These are phyloP conservation scores for Stellera chamaejasme DNA, from an alignment of 345 rosid species.

Conservation along the genomic window DNA sequence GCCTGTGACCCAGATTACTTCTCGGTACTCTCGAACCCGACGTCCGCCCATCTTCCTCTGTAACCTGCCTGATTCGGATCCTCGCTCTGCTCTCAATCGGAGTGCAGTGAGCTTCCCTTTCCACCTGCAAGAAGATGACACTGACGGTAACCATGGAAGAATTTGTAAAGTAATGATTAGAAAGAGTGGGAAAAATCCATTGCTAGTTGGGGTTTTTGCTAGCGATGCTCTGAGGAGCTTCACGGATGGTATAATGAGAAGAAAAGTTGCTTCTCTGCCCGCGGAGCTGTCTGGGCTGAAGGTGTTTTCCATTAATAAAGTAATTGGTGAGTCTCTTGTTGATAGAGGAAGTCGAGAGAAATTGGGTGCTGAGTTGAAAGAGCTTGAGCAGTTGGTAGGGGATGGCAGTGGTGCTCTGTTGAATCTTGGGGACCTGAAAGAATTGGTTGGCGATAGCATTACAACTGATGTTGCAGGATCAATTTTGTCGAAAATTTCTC, in stretches of 20 bases:
- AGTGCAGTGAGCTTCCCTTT: conserved; percentile 28
- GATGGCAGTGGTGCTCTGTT: conserved; percentile 31
- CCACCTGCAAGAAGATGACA: conserved; percentile 14
- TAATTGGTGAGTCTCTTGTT: conserved; percentile 28
- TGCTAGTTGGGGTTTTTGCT: conserved; percentile 48
- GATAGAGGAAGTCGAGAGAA: conserved; percentile 21
- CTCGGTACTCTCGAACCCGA: conserved; percentile 23
- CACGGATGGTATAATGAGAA: conserved; percentile 23
- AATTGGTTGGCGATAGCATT: conserved; percentile 20
- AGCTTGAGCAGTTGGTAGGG: conserved; percentile 20
- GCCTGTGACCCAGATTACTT: conserved; percentile 24
- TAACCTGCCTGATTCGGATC: conserved; percentile 33
- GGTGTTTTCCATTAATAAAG: conserved; percentile 35
- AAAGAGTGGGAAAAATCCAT: conserved; percentile 35
- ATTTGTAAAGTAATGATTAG: conserved; percentile 31
- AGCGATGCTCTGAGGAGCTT: conserved; percentile 35
- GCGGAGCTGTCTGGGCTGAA: conserved; percentile 30
- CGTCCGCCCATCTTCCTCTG: conserved; percentile 40
- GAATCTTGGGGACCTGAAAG: conserved; percentile 47
- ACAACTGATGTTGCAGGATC: conserved; percentile 15
- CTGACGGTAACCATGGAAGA: conserved; percentile 37
- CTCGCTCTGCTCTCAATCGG: conserved; percentile 9
- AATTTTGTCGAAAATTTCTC: conserved; percentile 33
- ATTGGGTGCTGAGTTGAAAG: conserved; percentile 22
- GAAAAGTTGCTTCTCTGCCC: conserved; percentile 28